A percentile compares a stretch with the other conserved stretches of the same genome.
Evolutionary conservation across 2,329 filamentous ascomycete species (phyloP).

Genomic region (Hymenoscyphus scutula): DNA sequence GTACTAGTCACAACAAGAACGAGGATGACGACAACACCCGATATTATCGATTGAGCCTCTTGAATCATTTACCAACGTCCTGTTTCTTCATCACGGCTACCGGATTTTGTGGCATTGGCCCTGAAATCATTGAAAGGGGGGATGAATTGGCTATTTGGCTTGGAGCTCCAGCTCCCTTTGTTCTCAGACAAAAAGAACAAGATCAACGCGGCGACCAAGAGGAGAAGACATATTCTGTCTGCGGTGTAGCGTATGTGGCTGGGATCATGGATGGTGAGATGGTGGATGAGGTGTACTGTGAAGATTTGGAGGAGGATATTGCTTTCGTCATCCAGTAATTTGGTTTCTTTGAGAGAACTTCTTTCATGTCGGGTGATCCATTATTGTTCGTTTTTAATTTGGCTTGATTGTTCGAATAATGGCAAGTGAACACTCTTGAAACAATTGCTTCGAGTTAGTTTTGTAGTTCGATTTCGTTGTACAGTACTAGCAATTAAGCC

Average conservation of each 20-base stretch:
- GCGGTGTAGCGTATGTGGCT: not conserved
- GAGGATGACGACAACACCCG: not conserved
- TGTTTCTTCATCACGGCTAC: not conserved
- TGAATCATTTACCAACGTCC: not conserved
- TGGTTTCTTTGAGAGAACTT: not conserved
- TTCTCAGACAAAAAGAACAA: not conserved
- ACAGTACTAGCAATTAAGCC: too few relatives aligned
- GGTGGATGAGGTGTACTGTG: constrained; percentile 16
- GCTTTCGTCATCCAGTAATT: constrained; percentile 3
- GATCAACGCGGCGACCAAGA: not conserved
- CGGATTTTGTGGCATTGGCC: not conserved
- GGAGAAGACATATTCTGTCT: not conserved
- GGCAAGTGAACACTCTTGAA: too few relatives aligned
- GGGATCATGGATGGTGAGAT: constrained; percentile 7
- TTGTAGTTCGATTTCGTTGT: too few relatives aligned
- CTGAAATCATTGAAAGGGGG: not conserved
- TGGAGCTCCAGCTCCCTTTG: not conserved
- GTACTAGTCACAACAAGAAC: too few relatives aligned
- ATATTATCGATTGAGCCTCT: not conserved
- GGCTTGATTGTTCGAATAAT: too few relatives aligned
- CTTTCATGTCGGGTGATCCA: not conserved
- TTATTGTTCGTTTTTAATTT: not conserved
- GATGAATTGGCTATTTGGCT: constrained; percentile 4
- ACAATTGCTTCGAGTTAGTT: too few relatives aligned
- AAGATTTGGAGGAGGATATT: constrained; percentile 14